Evolutionary conservation across 2,329 filamentous ascomycete genomes (phyloP).

Genomic region (Verticillium nonalfalfae): DNA sequence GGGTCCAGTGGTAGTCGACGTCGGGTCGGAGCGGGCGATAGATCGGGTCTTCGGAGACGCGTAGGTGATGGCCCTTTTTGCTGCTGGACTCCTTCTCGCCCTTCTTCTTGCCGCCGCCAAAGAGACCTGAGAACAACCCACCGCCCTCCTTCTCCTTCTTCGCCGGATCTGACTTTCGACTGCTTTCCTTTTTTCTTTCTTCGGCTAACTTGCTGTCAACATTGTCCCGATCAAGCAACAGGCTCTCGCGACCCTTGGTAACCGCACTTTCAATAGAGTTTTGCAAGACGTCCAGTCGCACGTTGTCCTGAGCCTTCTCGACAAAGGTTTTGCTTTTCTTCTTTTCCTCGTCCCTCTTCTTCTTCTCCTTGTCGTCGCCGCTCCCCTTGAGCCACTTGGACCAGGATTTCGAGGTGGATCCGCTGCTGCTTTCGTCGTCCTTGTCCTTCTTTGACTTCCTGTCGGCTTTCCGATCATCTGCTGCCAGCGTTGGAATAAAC

Average conservation of each 20-base stretch:
- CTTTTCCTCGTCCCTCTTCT: constrained; percentile 58
- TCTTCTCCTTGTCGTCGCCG: constrained; percentile 62
- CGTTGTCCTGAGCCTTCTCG: constrained; percentile 66
- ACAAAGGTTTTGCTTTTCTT: constrained; percentile 53
- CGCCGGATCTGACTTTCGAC: constrained; percentile 60
- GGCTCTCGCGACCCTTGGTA: constrained; percentile 68
- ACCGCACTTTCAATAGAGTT: constrained; percentile 70
- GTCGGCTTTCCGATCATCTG: constrained; percentile 69
- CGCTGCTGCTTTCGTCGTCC: constrained; percentile 53
- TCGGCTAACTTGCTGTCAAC: constrained; percentile 67
- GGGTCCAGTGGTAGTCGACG: constrained; percentile 91
- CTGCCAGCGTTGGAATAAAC: constrained; percentile 66
- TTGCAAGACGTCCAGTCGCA: constrained; percentile 79
- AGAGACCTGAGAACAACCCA: constrained; percentile 87
- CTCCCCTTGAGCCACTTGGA: constrained; percentile 83
- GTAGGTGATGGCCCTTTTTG: constrained; percentile 69
- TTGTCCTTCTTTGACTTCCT: constrained; percentile 71
- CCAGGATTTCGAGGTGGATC: constrained; percentile 63
- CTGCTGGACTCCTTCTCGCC: constrained; percentile 65
- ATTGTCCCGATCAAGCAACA: constrained; percentile 74
- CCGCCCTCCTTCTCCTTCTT: constrained; percentile 93
- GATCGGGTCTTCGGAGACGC: constrained; percentile 72
- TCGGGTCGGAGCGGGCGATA: constrained; percentile 73
- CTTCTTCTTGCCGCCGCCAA: constrained; percentile 86
- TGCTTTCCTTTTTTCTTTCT: constrained; percentile 75